phyloP scores from a whole-genome alignment of 352 stramenopile genomes.

The Globisporangium uncinulatum region DNA sequence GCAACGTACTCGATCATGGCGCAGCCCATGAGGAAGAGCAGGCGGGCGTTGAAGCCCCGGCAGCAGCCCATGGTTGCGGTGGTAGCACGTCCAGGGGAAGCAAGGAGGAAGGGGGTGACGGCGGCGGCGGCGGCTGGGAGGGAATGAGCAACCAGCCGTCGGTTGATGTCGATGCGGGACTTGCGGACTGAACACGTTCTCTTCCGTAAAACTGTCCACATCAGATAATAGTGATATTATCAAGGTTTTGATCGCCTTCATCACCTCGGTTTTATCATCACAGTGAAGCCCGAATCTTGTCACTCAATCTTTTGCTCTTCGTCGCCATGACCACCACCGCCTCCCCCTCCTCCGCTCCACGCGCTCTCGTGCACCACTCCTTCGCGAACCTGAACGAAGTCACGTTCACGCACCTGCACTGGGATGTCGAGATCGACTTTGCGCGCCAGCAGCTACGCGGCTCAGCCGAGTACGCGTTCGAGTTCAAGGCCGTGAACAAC shows the following conservation, averaged over 20 bases:
- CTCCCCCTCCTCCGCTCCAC: not conserved
- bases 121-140: too few species aligned
- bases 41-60: slow-evolving; percentile 56
- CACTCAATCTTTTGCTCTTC: too few species aligned
- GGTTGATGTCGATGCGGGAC: too few species aligned
- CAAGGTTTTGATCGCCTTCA: not conserved
- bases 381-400: slow-evolving; percentile 85
- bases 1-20: slow-evolving; percentile 76
- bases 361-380: slow-evolving; percentile 50
- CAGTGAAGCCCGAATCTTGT: too few species aligned
- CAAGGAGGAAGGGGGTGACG: not conserved
- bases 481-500: slow-evolving; percentile 16
- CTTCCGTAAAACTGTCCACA: not conserved
- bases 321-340: not conserved
- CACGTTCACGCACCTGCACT: slow-evolving; percentile 83
- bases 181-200: too few species aligned
- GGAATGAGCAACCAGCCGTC: not conserved
- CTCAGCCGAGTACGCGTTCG: slow-evolving; percentile 82
- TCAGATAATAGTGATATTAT: not conserved
- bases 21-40: slow-evolving; percentile 77
- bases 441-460: slow-evolving; percentile 52
- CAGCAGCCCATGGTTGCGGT: slow-evolving; percentile 36
- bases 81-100: not conserved
- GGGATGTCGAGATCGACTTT: slow-evolving; percentile 87
- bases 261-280: too few species aligned